Percentiles rank a stretch among this genome's conserved stretches.
These are phyloP conservation scores for Suillus brevipes DNA, from an alignment of 768 basidiomycete species.

Conservation along the genomic window DNA sequence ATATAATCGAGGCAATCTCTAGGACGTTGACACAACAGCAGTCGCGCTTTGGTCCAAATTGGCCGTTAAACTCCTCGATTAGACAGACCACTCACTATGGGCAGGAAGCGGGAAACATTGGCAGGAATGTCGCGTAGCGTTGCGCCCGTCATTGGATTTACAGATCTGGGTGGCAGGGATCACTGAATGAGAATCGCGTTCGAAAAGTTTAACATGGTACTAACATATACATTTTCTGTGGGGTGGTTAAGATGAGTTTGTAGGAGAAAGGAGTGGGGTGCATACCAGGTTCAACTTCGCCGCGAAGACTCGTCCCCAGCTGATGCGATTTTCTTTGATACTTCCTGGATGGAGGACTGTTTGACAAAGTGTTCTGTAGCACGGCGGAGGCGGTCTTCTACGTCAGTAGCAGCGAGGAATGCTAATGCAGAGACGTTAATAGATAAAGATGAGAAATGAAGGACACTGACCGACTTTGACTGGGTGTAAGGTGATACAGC, in stretches of 20 bases:
- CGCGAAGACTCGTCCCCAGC: slow-evolving; percentile 70
- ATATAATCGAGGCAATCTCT: slow-evolving; percentile 60
- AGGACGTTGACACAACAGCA: slow-evolving; percentile 57
- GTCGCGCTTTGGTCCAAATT: slow-evolving; percentile 53
- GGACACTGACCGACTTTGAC: slow-evolving; percentile 66
- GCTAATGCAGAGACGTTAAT: slow-evolving; percentile 35
- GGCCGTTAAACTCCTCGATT: neutral
- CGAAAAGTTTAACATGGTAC: too few species aligned
- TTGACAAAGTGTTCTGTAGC: slow-evolving; percentile 74
- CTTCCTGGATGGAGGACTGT: slow-evolving; percentile 75
- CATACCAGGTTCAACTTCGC: too few species aligned
- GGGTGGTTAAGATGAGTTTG: too few species aligned
- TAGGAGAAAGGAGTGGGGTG: too few species aligned
- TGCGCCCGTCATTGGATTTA: slow-evolving; percentile 57
- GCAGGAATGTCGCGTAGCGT: slow-evolving; percentile 51
- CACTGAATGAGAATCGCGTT: too few species aligned
- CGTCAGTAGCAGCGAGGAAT: slow-evolving; percentile 58
- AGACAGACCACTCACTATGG: slow-evolving; percentile 43
- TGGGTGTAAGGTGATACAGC: slow-evolving; percentile 55
- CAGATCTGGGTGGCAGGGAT: slow-evolving; percentile 52
- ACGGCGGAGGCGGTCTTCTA: slow-evolving; percentile 61
- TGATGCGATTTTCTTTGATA: slow-evolving; percentile 76
- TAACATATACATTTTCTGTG: too few species aligned
- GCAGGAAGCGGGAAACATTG: slow-evolving; percentile 62
- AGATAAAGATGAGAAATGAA: neutral